Evolutionary conservation across 2,329 filamentous ascomycete species (phyloP).

Genomic region (Corinectria fuckeliana): DNA sequence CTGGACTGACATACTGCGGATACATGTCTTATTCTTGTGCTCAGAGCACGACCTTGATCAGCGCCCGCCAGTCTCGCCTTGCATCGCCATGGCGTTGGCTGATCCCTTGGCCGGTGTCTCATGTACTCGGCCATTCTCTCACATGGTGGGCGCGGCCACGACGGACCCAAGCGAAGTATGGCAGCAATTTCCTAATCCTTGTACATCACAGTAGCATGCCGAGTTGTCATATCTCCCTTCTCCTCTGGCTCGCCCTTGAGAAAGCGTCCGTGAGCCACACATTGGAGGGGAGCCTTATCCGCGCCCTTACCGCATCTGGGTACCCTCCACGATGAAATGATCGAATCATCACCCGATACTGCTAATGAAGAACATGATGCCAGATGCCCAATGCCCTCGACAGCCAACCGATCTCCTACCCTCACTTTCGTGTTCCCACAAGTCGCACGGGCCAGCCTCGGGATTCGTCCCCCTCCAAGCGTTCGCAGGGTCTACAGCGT

Average conservation of each 20-base stretch:
- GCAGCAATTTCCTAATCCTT: constrained; percentile 1
- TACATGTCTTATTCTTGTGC: neutral
- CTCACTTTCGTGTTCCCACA: neutral
- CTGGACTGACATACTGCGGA: too few species aligned
- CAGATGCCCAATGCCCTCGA: neutral
- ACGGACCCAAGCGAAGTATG: constrained; percentile 1
- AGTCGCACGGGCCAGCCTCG: neutral
- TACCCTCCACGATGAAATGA: constrained; percentile 8
- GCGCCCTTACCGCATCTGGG: constrained; percentile 2
- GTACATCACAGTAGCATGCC: neutral
- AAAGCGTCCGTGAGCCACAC: constrained; percentile 6
- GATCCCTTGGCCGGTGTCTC: neutral
- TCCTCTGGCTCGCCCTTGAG: neutral
- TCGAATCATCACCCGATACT: constrained; percentile 16
- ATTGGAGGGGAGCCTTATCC: neutral
- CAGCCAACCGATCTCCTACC: neutral
- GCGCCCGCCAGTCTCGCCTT: neutral
- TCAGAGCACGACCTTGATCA: constrained; percentile 1
- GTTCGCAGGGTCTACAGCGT: neutral
- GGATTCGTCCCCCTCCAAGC: neutral
- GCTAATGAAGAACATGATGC: constrained; percentile 4
- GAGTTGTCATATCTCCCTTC: neutral
- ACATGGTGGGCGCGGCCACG: neutral
- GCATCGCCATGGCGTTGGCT: constrained; percentile 3
- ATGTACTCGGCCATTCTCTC: neutral